Percentiles rank a stretch among this genome's conserved stretches.
These are phyloP conservation scores for Thinopyrum elongatum DNA, from an alignment of 176 grass and related monocot genomes.

Conservation along the genomic window DNA sequence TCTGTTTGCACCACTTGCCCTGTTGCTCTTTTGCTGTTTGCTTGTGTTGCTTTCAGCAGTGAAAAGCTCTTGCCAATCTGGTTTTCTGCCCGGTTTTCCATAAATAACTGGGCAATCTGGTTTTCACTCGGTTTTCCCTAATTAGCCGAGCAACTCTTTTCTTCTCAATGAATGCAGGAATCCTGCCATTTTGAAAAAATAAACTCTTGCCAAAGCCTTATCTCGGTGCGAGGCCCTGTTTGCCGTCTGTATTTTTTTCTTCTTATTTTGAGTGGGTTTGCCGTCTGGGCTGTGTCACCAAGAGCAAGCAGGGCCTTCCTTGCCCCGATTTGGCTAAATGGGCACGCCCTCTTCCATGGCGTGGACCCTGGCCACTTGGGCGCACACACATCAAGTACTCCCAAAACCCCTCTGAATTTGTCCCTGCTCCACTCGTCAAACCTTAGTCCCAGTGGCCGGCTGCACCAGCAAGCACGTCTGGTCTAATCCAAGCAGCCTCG, in stretches of 20 bases:
- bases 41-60: not conserved
- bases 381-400: not conserved
- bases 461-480: not conserved
- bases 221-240: too few relatives aligned
- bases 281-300: conserved; percentile 23
- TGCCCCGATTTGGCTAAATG: not conserved
- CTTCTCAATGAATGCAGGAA: too few relatives aligned
- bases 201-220: too few relatives aligned
- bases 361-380: not conserved
- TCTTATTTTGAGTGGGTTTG: not conserved
- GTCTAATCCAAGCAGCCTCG: not conserved
- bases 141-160: too few relatives aligned
- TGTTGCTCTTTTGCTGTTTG: not conserved
- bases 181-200: too few relatives aligned
- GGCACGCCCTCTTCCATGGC: not conserved
- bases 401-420: not conserved
- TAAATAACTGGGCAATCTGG: too few relatives aligned
- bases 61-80: not conserved
- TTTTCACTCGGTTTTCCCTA: too few relatives aligned
- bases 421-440: conserved; percentile 17
- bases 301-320: not conserved
- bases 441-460: not conserved
- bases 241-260: too few relatives aligned
- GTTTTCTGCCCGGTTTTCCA: too few relatives aligned
- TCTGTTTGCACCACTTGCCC: not conserved